Evolutionary conservation across 805 yeast genomes (phyloP).

Genomic region (Candida rishiriensis): DNA sequence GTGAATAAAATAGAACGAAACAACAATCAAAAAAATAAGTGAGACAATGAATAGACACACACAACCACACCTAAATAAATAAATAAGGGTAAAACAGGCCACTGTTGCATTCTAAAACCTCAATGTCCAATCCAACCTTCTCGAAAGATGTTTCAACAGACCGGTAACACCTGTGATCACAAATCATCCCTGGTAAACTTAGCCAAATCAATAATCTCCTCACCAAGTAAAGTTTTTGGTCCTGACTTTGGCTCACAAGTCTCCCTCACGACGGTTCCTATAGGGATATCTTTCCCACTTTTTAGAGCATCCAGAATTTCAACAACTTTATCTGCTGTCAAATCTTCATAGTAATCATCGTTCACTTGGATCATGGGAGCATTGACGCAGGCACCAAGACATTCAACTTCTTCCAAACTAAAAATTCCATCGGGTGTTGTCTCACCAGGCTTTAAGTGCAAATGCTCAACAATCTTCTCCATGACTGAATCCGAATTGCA

Average conservation of each 20-base stretch:
- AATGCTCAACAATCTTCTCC: constrained; percentile 57
- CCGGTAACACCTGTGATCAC: constrained; percentile 21
- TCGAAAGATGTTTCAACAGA: no score
- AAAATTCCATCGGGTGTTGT: constrained; percentile 71
- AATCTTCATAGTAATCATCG: constrained; percentile 80
- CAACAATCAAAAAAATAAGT: no score
- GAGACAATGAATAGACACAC: no score
- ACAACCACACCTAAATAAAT: no score
- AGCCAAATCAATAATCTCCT: constrained; percentile 65
- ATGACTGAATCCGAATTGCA: constrained; percentile 79
- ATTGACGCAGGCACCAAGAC: constrained; percentile 88
- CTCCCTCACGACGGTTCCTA: constrained; percentile 66
- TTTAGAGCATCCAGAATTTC: constrained; percentile 58
- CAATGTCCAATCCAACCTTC: no score
- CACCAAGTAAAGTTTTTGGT: constrained; percentile 52
- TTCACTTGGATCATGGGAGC: constrained; percentile 86
- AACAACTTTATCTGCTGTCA: constrained; percentile 62
- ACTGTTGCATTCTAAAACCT: no score
- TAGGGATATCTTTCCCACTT: constrained; percentile 53
- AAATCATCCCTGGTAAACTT: constrained; percentile 71
- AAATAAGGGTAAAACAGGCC: no score
- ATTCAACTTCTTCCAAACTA: constrained; percentile 84
- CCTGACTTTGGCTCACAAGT: constrained; percentile 78
- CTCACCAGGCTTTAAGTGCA: constrained; percentile 69
- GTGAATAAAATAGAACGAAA: no score